A percentile compares a stretch with the other conserved stretches of the same genome.
phyloP scores from a whole-genome alignment of 2,329 filamentous ascomycete species.

The Xylariaceae sp. region DNA sequence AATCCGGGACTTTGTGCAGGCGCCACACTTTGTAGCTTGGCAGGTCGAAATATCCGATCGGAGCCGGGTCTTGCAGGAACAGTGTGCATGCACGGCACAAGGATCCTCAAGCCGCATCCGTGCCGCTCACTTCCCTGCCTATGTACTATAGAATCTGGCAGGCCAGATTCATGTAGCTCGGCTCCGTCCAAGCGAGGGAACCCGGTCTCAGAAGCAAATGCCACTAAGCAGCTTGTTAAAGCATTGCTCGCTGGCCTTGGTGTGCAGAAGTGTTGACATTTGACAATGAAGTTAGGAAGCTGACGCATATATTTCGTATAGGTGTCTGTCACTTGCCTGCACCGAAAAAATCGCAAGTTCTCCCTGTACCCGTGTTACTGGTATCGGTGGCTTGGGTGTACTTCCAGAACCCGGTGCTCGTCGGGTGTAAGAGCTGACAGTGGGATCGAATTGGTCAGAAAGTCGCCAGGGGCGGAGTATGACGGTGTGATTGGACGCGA shows the following conservation, averaged over 20 bases:
- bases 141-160: too few species aligned
- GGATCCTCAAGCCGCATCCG: constrained; percentile 11
- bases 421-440: constrained; percentile 26
- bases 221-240: too few species aligned
- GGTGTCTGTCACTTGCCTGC: constrained; percentile 15
- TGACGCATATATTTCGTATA: constrained; percentile 10
- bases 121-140: constrained; percentile 12
- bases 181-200: too few species aligned
- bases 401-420: constrained; percentile 13
- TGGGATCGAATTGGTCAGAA: constrained; percentile 23
- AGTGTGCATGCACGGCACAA: constrained; percentile 11
- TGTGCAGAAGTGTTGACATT: too few species aligned
- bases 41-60: constrained; percentile 23
- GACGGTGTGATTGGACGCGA: constrained; percentile 24
- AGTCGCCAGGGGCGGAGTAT: constrained; percentile 19
- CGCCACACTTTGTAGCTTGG: constrained; percentile 29
- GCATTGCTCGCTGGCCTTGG: too few species aligned
- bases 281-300: too few species aligned
- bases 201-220: too few species aligned
- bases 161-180: too few species aligned
- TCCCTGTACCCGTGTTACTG: constrained; percentile 9
- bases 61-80: constrained; percentile 21
- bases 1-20: constrained; percentile 29
- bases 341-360: constrained; percentile 11
- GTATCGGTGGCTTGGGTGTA: constrained; percentile 10